A percentile compares a stretch with the other conserved stretches of the same genome.
Evolutionary conservation across 2,329 filamentous ascomycete species (phyloP).

Genomic region (Diaporthe ilicicola): DNA sequence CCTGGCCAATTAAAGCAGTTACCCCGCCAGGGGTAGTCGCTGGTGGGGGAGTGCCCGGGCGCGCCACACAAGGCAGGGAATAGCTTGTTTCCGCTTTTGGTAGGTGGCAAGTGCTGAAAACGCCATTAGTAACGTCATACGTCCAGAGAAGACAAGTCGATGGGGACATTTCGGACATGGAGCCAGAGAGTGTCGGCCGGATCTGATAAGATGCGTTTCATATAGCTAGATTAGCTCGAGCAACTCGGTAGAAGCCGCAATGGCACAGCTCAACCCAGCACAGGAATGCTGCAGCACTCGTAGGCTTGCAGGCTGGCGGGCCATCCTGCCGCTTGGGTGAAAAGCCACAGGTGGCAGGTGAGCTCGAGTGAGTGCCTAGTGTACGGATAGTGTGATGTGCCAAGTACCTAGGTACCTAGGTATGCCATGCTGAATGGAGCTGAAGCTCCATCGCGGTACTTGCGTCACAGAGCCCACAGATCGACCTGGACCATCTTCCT

Average conservation of each 20-base stretch:
- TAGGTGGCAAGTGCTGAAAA: not conserved
- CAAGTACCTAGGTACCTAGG: no score
- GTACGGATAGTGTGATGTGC: no score
- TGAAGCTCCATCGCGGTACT: not conserved
- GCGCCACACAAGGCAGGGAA: not conserved
- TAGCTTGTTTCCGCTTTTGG: constrained; percentile 6
- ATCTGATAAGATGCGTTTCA: constrained; percentile 10
- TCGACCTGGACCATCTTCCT: not conserved
- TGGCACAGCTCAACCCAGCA: not conserved
- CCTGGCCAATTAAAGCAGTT: not conserved
- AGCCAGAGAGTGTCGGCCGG: not conserved
- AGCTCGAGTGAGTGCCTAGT: not conserved
- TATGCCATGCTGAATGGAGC: not conserved
- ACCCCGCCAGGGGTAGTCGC: constrained; percentile 3
- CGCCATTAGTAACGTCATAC: constrained; percentile 21
- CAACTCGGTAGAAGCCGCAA: constrained; percentile 2
- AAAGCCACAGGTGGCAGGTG: not conserved
- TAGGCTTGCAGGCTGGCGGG: not conserved
- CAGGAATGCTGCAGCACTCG: not conserved
- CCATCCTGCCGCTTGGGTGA: not conserved
- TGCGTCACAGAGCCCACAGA: not conserved
- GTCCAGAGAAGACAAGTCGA: not conserved
- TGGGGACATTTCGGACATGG: not conserved
- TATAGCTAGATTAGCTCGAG: constrained; percentile 5
- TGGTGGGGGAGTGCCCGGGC: not conserved